A percentile compares a stretch with the other conserved stretches of the same genome.
Conservation (phyloP, 1,139 yeast genomes). For the Ogataea hybrid region DNA sequence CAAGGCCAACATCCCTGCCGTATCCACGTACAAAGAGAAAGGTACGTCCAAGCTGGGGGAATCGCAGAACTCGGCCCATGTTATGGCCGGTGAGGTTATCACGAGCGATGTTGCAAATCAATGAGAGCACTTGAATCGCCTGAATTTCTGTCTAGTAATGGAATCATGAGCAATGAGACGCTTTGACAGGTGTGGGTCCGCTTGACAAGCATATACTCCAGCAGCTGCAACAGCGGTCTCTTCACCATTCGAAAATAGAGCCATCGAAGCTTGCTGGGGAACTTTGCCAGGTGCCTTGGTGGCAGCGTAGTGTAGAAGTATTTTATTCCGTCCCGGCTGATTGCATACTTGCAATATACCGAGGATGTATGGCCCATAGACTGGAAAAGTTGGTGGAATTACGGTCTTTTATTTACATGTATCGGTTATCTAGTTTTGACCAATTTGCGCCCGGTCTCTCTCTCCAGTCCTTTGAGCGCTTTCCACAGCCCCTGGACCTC, state of each 20-base stretch:
- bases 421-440: conserved; percentile 15
- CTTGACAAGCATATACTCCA: conserved; percentile 13
- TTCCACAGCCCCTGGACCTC: conserved; percentile 69
- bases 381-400: not conserved
- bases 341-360: conserved; percentile 13
- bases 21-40: conserved; percentile 90
- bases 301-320: conserved; percentile 11
- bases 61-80: conserved; percentile 28
- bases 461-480: conserved; percentile 53
- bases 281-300: not conserved
- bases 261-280: not conserved
- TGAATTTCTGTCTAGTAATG: conserved; percentile 11
- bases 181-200: conserved; percentile 17
- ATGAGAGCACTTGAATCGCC: not conserved
- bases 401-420: conserved; percentile 5
- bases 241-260: not conserved
- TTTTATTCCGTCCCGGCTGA: conserved; percentile 11
- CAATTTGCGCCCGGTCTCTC: conserved; percentile 22
- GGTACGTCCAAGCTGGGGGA: conserved; percentile 85
- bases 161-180: conserved; percentile 16
- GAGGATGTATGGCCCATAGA: conserved; percentile 4
- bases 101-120: conserved; percentile 4
- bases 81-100: conserved; percentile 34
- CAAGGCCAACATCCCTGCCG: conserved; percentile 97
- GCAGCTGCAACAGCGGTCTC: conserved; percentile 1